Base-by-base conservation (phyloP, 2,329 filamentous ascomycete genomes). In the Xylariaceae sp. region DNA sequence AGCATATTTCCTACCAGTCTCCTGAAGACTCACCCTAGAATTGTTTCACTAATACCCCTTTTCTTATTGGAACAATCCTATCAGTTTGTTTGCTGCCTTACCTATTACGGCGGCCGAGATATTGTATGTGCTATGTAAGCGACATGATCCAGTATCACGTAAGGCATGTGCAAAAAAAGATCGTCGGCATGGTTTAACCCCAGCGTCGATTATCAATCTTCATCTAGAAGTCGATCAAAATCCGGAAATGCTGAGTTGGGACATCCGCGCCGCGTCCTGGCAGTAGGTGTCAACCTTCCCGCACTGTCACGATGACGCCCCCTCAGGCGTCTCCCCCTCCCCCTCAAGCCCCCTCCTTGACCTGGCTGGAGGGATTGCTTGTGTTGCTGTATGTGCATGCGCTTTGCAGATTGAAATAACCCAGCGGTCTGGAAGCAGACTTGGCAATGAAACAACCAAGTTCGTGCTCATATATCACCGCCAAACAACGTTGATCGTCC, bases 391-490 rank as follows among this genome's bases (percentile, higher is more conserved):
- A 3, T 29, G 55, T 61, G 59, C 55, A 59, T 63, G 56, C 52
- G 48, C 54, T 57, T 44, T 61, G 62, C 57, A 64, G 62, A 53
- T 54, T 52, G 43, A 40, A 53, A 44, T 49, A 61, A 59, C 65
- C 64, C 62, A 55, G 52, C 51, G 40, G 43, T 62, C 59, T 61
- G 60, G 64, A 64, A 63, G 49, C 61, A 63, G 57, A 65, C 64
- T 67, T 67, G 65, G 65, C 62, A 65, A 63, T 60, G 60, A 55
- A 65, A 65, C 65, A 66, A 54, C 60, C 48, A 54, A 60, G 55
- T 54, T 62, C 49, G 40, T 55, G 26, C 57, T 62, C 54, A 60
- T 62, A 48, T 62, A 60, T 58, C 40, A 57, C 47, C 42, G 59
- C 47, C 56, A 52, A 59, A 58, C 48, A 45, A 48, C 50, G 61